Evolutionary conservation across 768 basidiomycete genomes (phyloP).

Genomic region (Pleurotus giganteus): DNA sequence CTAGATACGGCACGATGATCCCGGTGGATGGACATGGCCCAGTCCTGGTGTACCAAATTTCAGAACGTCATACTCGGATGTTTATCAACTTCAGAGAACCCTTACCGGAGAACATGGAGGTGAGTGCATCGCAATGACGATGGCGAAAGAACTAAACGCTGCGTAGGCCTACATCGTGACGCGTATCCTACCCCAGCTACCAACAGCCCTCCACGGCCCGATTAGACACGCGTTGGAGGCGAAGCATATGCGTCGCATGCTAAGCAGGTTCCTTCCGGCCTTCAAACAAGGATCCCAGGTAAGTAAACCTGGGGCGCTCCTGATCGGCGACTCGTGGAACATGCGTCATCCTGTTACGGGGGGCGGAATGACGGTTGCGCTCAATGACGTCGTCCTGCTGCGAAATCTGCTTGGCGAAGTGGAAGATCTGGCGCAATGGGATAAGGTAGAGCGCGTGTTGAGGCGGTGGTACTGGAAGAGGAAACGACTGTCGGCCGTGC

Average conservation of each 20-base stretch:
- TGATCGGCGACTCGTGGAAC: slow-evolving; percentile 96
- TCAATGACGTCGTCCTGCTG: slow-evolving; percentile 81
- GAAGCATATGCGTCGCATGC: slow-evolving; percentile 87
- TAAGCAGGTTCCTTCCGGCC: slow-evolving; percentile 89
- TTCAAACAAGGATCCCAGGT: slow-evolving; percentile 54
- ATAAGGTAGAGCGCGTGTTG: slow-evolving; percentile 48
- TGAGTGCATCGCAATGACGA: slow-evolving; percentile 17
- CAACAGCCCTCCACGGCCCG: slow-evolving; percentile 61
- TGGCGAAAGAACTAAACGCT: background rate
- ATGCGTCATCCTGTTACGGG: slow-evolving; percentile 99
- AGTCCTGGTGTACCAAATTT: slow-evolving; percentile 92
- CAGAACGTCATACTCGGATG: slow-evolving; percentile 84
- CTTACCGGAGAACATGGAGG: slow-evolving; percentile 80
- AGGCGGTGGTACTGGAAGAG: slow-evolving; percentile 82
- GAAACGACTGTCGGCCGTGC: slow-evolving; percentile 78
- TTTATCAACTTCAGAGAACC: slow-evolving; percentile 87
- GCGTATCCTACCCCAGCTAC: slow-evolving; percentile 80
- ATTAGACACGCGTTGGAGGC: slow-evolving; percentile 64
- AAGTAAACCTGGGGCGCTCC: slow-evolving; percentile 67
- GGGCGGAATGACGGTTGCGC: slow-evolving; percentile 96
- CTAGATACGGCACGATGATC: slow-evolving; percentile 79
- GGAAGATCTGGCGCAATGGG: slow-evolving; percentile 46
- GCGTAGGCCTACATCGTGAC: slow-evolving; percentile 63
- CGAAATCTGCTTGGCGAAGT: slow-evolving; percentile 55
- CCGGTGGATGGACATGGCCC: slow-evolving; percentile 79